Percentiles rank a stretch among this genome's conserved stretches.
phyloP scores from a whole-genome alignment of 2,329 filamentous ascomycete genomes.

The Alternaria triticimaculans region DNA sequence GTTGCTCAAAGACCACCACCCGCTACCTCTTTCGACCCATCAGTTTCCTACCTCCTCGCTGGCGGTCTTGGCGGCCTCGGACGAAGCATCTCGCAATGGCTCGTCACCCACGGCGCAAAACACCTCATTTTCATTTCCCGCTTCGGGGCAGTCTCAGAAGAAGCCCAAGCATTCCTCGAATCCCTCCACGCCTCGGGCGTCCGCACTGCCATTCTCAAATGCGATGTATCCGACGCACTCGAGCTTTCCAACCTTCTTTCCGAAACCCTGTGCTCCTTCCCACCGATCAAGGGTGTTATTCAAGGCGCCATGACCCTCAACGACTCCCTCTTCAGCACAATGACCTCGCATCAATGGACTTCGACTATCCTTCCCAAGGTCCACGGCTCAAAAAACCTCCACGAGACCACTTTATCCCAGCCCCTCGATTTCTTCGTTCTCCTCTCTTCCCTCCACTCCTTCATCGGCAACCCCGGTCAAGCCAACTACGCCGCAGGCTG shows the following conservation, averaged over 20 bases:
- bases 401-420: conserved; percentile 8
- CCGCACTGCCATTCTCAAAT: conserved; percentile 6
- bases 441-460: conserved; percentile 21
- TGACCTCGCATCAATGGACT: conserved; percentile 19
- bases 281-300: conserved; percentile 21
- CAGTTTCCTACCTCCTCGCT: conserved; percentile 22
- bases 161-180: conserved; percentile 4
- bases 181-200: conserved; percentile 2
- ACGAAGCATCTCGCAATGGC: conserved; percentile 21
- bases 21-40: neutral
- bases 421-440: conserved; percentile 33
- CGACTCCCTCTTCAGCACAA: conserved; percentile 20
- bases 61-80: conserved; percentile 30
- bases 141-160: conserved; percentile 4
- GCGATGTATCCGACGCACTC: conserved; percentile 14
- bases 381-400: conserved; percentile 40
- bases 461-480: conserved; percentile 31
- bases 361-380: conserved; percentile 36
- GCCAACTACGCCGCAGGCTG: conserved; percentile 35
- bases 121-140: conserved; percentile 25
- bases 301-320: conserved; percentile 26
- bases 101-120: conserved; percentile 15
- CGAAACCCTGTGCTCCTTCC: neutral
- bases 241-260: neutral
- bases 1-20: conserved; percentile 3